Evolutionary conservation across 1,139 yeast species (phyloP).

Genomic region (Debaryomyces robertsiae): DNA sequence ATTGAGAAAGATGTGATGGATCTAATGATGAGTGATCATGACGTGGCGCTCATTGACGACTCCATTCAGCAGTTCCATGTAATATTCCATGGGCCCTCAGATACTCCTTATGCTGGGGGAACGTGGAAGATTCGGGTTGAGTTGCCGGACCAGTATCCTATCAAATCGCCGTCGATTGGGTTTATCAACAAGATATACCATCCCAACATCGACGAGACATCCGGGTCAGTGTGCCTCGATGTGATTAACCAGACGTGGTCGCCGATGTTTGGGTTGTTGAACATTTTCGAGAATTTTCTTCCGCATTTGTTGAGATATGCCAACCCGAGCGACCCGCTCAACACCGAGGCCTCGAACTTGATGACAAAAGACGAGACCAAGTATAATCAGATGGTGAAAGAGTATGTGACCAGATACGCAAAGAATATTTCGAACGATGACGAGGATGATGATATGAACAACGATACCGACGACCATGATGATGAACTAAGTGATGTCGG

Average conservation of each 20-base stretch:
- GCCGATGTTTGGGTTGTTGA: constrained; percentile 91
- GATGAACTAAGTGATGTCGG: constrained; percentile 53
- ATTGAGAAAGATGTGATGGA: constrained; percentile 98
- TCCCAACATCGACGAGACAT: constrained; percentile 87
- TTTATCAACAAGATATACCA: constrained; percentile 90
- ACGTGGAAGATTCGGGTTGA: constrained; percentile 92
- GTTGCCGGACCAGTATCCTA: constrained; percentile 93
- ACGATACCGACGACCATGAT: constrained; percentile 42
- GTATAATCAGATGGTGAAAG: constrained; percentile 70
- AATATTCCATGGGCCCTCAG: constrained; percentile 83
- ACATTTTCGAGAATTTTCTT: constrained; percentile 88
- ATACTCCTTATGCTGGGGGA: constrained; percentile 89
- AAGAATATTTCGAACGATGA: constrained; percentile 38
- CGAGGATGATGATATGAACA: constrained; percentile 43
- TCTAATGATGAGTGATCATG: constrained; percentile 93
- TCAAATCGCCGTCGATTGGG: constrained; percentile 94
- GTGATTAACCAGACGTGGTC: constrained; percentile 98
- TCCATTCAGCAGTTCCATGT: constrained; percentile 91
- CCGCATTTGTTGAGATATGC: constrained; percentile 93
- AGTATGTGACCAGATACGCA: constrained; percentile 78
- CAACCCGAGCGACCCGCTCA: constrained; percentile 91
- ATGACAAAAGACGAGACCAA: constrained; percentile 69
- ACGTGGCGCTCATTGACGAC: constrained; percentile 82
- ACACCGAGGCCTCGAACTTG: constrained; percentile 86
- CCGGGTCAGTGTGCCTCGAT: constrained; percentile 94